Evolutionary conservation across 139 green algal species (phyloP), one percentile per base, ranked within the genome.

Genomic region (Zygnema cylindricum): DNA sequence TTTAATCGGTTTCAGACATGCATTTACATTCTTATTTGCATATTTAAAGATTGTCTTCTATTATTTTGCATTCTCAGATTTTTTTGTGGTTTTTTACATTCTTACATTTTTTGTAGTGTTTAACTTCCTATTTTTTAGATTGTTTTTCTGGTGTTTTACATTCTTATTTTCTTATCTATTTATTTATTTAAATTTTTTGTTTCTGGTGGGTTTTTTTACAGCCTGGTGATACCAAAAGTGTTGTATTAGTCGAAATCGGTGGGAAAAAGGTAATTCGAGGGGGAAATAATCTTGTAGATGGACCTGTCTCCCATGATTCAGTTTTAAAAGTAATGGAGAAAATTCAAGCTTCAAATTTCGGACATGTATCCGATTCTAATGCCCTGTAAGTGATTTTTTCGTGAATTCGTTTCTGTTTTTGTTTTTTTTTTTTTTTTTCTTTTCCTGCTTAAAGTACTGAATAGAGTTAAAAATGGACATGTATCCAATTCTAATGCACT

Each of bases 221-320:
- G 69, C 92, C 92, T 54, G 92, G 92, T 43, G 92, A 94, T 36
- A 86, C 39, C 22, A 94, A 94, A 88, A 49, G 43, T 3, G 92
- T 93, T 49, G 55, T 84, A 42, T 63, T 94, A 38, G 86, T 92
- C 25, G 38, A 41, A 25, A 93, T 94, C 36, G 92, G 69, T 0
- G 92, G 92, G 40, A 87, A 87, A 1, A 82, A 57, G 25, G 82
- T 93, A 32, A 75, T 92, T 1, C 69, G 69, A 11, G 92, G 92
- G 35, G 92, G 92, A 40, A 94, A 94, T 43, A 87, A 81, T 81
- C 54, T 93, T 30, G 76, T n/a, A n/a, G 82, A 92, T 57, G 91
- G 88, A 23, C 35, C 43, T 33, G 69, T 87, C 39, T 76, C n/a
- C 16, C n/a, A 43, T 23, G 75, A 88, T 43, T 49, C 16, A n/a